Evolutionary conservation across 2,329 filamentous ascomycete species (phyloP).

Genomic region (Fusarium irregulare): DNA sequence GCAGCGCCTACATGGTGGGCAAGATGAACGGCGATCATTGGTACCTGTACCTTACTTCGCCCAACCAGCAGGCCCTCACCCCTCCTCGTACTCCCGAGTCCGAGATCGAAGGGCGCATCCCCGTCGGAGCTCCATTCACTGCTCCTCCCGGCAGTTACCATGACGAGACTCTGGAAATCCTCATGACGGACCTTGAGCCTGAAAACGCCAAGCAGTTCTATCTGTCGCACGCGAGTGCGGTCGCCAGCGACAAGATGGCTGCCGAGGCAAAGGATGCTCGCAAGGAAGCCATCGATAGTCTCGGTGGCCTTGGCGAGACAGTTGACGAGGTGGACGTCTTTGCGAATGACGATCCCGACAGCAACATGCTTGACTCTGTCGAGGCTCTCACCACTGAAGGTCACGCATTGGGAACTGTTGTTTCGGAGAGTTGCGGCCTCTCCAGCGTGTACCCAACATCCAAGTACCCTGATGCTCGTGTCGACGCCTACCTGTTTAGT

Average conservation of each 20-base stretch:
- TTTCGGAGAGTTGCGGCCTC: slow-evolving; percentile 89
- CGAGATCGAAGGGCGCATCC: slow-evolving; percentile 61
- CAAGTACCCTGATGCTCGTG: slow-evolving; percentile 90
- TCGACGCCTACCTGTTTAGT: slow-evolving; percentile 96
- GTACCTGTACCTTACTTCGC: slow-evolving; percentile 97
- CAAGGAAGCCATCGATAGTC: slow-evolving; percentile 67
- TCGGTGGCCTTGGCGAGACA: slow-evolving; percentile 67
- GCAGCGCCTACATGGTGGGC: slow-evolving; percentile 98
- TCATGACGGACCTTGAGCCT: slow-evolving; percentile 78
- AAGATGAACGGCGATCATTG: slow-evolving; percentile 99
- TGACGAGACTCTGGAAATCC: slow-evolving; percentile 81
- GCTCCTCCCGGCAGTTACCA: slow-evolving; percentile 62
- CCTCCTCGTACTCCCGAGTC: slow-evolving; percentile 82
- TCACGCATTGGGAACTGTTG: slow-evolving; percentile 90
- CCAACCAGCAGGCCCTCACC: slow-evolving; percentile 79
- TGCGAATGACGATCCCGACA: slow-evolving; percentile 72
- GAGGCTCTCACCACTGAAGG: slow-evolving; percentile 90
- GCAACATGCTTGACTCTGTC: slow-evolving; percentile 66
- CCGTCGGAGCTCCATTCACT: slow-evolving; percentile 57
- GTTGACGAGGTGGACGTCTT: slow-evolving; percentile 83
- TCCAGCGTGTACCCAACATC: slow-evolving; percentile 87
- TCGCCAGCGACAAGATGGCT: slow-evolving; percentile 84
- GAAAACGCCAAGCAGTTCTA: slow-evolving; percentile 79
- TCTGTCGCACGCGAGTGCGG: slow-evolving; percentile 80
- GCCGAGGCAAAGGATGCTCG: slow-evolving; percentile 73